Percentiles rank a stretch among this genome's conserved stretches.
phyloP scores from a whole-genome alignment of 108 stramenopile genomes.

The Cyclotella sp. region DNA sequence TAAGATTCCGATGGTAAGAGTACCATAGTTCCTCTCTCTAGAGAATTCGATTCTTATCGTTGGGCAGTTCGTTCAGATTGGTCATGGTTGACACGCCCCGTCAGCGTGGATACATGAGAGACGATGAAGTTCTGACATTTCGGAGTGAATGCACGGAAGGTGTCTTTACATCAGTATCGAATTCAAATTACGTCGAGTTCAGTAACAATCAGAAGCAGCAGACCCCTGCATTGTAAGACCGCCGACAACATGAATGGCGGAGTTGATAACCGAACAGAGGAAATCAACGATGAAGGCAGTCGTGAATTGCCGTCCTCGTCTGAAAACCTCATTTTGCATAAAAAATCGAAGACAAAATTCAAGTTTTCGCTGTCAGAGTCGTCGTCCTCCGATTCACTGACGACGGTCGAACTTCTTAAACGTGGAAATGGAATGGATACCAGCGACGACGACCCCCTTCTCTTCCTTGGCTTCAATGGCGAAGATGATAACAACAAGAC shows the following conservation, averaged over 20 bases:
- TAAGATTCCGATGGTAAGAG: too few relatives aligned
- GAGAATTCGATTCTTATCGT: too few relatives aligned
- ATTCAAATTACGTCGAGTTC: too few relatives aligned
- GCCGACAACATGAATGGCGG: neutral
- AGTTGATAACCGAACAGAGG: neutral
- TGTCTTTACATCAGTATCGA: too few relatives aligned
- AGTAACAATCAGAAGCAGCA: too few relatives aligned
- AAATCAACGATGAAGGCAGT: neutral
- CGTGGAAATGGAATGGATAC: neutral
- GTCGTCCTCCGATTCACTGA: neutral
- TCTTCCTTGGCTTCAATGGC: neutral
- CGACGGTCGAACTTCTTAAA: neutral
- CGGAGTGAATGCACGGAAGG: too few relatives aligned
- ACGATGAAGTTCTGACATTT: too few relatives aligned
- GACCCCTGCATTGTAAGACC: too few relatives aligned
- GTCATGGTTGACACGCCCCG: too few relatives aligned
- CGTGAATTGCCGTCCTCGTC: neutral
- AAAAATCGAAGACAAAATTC: neutral
- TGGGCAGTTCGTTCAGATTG: too few relatives aligned
- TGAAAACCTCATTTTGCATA: neutral
- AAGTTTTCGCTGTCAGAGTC: neutral
- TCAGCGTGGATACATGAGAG: too few relatives aligned
- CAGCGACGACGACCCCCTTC: conserved; percentile 13
- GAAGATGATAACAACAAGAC: conserved; percentile 1
- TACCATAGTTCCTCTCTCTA: too few relatives aligned